phyloP scores from a whole-genome alignment of 1,284 basidiomycete genomes.

The Naganishia cerealis region DNA sequence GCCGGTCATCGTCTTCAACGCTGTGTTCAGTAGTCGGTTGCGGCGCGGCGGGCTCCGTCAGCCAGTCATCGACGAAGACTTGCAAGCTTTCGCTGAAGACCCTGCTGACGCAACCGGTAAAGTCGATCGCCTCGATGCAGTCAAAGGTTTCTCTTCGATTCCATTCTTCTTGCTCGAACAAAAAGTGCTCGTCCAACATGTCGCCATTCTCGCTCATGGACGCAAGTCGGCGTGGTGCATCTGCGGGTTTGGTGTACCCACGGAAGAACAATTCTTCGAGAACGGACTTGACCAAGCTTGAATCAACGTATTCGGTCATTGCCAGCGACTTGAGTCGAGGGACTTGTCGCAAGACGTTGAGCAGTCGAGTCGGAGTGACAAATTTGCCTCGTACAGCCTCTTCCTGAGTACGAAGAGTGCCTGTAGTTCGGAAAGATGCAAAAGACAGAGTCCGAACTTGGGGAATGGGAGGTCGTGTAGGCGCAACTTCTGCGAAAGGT shows the following conservation, averaged over 20 bases:
- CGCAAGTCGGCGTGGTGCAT: slow-evolving; percentile 37
- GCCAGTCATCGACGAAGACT: slow-evolving; percentile 74
- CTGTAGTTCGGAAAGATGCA: slow-evolving; percentile 90
- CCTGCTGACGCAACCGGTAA: slow-evolving; percentile 89
- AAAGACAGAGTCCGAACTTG: slow-evolving; percentile 80
- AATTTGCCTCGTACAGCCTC: slow-evolving; percentile 86
- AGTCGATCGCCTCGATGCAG: slow-evolving; percentile 82
- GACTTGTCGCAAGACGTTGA: slow-evolving; percentile 78
- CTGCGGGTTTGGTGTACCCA: slow-evolving; percentile 56
- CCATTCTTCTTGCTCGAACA: slow-evolving; percentile 57
- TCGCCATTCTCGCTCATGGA: slow-evolving; percentile 51
- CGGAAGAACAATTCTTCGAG: slow-evolving; percentile 82
- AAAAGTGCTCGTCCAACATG: slow-evolving; percentile 61
- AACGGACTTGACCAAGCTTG: slow-evolving; percentile 75
- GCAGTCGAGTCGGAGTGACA: slow-evolving; percentile 83
- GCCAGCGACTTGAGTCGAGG: slow-evolving; percentile 78
- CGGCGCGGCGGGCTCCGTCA: slow-evolving; percentile 46
- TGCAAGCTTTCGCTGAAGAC: slow-evolving; percentile 80
- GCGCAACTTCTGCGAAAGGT: not conserved
- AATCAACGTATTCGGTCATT: slow-evolving; percentile 96
- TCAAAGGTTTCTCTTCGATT: slow-evolving; percentile 54
- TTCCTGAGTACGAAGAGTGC: slow-evolving; percentile 85
- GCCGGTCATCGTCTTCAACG: slow-evolving; percentile 39
- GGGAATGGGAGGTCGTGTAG: slow-evolving; percentile 61
- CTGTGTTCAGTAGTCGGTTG: slow-evolving; percentile 17